Conservation (phyloP, 805 yeast species). For the Yamadazyma akitaensis region DNA sequence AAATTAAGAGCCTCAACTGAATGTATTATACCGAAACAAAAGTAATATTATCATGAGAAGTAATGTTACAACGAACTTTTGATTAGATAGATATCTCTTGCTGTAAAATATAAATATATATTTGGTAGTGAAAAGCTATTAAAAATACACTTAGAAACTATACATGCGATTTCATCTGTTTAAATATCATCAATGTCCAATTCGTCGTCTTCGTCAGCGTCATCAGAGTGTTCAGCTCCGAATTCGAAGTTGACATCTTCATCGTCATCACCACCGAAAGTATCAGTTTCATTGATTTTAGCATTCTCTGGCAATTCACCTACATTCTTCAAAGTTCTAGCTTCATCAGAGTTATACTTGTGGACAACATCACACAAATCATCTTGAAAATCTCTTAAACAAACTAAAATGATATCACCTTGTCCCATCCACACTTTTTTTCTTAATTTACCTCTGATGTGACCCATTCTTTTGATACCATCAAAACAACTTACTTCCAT, state of each 20-base stretch:
- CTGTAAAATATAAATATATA: slow-evolving; percentile 2
- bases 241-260: slow-evolving; percentile 98
- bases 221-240: slow-evolving; percentile 86
- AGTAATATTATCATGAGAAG: neutral
- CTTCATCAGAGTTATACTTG: slow-evolving; percentile 96
- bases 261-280: slow-evolving; percentile 93
- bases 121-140: slow-evolving; percentile 3
- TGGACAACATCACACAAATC: slow-evolving; percentile 97
- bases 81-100: neutral
- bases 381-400: slow-evolving; percentile 97
- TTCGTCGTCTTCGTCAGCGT: slow-evolving; percentile 63
- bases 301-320: slow-evolving; percentile 98
- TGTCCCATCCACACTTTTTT: slow-evolving; percentile 99
- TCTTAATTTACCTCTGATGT: slow-evolving; percentile 97
- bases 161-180: slow-evolving; percentile 12
- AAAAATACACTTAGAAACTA: slow-evolving; percentile 6
- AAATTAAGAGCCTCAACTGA: neutral
- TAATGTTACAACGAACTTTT: neutral
- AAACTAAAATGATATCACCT: slow-evolving; percentile 94
- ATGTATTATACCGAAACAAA: neutral
- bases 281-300: slow-evolving; percentile 95
- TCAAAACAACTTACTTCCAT: slow-evolving; percentile 95
- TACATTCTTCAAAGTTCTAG: slow-evolving; percentile 88
- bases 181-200: slow-evolving; percentile 95
- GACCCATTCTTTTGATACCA: slow-evolving; percentile 91